Conservation (phyloP, 2,329 filamentous ascomycete genomes). For the Fusarium fracticaudum region DNA sequence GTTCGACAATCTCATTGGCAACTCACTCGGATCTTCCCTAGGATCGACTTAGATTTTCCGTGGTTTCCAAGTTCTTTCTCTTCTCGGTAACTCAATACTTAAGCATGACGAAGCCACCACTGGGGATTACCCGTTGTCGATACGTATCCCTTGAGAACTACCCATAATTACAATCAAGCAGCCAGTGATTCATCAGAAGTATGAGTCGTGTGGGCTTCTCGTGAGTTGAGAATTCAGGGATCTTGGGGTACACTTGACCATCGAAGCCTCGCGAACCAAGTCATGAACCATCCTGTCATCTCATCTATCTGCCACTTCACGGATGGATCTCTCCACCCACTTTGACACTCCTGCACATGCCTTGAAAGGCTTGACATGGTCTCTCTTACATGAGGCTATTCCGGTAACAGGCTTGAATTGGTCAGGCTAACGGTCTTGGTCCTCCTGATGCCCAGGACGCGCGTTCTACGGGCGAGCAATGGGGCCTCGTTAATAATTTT, state of each 20-base stretch:
- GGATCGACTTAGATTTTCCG: conserved; percentile 4
- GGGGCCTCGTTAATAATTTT: conserved; percentile 13
- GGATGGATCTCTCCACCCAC: background rate
- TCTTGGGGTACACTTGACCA: background rate
- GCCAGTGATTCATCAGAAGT: background rate
- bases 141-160: conserved; percentile 2
- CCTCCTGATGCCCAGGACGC: conserved; percentile 27
- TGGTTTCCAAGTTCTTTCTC: conserved; percentile 8
- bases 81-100: conserved; percentile 4
- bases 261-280: background rate
- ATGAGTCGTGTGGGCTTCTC: background rate
- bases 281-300: background rate
- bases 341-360: background rate
- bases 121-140: background rate
- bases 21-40: conserved; percentile 12
- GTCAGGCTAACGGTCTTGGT: background rate
- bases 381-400: conserved; percentile 9
- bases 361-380: background rate
- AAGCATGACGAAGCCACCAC: conserved; percentile 13
- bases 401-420: background rate
- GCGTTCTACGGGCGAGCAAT: conserved; percentile 31
- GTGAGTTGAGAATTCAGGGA: background rate
- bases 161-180: background rate
- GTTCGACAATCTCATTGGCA: background rate
- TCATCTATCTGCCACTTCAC: conserved; percentile 11